Percentiles rank a stretch among this genome's conserved stretches.
Evolutionary conservation across 2,329 filamentous ascomycete species (phyloP).

Genomic region (Ophiobolus disseminans): DNA sequence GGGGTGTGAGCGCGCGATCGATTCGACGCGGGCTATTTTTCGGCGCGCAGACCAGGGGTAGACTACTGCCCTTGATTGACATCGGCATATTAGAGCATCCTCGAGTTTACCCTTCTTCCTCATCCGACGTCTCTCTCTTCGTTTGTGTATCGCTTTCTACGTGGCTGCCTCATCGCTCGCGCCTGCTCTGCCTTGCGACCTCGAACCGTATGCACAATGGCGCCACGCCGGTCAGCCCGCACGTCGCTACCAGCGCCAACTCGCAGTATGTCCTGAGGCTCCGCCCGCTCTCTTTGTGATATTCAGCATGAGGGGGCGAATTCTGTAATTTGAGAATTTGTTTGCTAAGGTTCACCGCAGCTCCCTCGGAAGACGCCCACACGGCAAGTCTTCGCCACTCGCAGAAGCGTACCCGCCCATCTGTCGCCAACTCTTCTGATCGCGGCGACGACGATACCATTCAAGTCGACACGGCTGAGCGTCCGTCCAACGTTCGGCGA

Average conservation of each 20-base stretch:
- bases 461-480: slow-evolving; percentile 14
- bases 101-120: background rate
- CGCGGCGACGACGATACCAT: slow-evolving; percentile 34
- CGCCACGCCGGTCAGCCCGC: background rate
- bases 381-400: slow-evolving; percentile 16
- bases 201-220: background rate
- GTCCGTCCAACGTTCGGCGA: slow-evolving; percentile 21
- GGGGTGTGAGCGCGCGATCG: background rate
- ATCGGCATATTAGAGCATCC: background rate
- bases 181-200: background rate
- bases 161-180: background rate
- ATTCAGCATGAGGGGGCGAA: no score
- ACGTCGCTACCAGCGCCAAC: no score
- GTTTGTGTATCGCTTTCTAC: background rate
- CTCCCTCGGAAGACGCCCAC: slow-evolving; percentile 8
- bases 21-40: background rate
- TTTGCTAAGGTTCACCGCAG: slow-evolving; percentile 6
- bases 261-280: no score
- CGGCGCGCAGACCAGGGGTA: background rate
- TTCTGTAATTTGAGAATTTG: no score
- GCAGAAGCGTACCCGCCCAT: slow-evolving; percentile 25
- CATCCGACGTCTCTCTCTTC: background rate
- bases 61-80: background rate
- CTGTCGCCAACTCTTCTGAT: slow-evolving; percentile 45
- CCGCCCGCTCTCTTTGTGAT: no score